These are phyloP conservation scores for Wickerhamiella cacticola DNA, from an alignment of 805 yeast species.

Conservation along the genomic window DNA sequence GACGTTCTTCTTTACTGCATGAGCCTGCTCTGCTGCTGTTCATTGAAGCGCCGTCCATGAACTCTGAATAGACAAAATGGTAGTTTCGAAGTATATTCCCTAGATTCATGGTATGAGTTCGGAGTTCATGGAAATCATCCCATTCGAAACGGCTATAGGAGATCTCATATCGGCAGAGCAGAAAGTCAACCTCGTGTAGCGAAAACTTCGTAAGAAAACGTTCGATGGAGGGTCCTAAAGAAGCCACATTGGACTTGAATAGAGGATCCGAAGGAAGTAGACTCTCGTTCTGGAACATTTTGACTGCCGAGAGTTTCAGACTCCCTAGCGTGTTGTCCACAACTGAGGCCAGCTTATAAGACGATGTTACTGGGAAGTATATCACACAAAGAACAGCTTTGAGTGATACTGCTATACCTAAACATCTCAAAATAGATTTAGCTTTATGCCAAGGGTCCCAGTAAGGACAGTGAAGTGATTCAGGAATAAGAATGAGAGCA, in stretches of 20 bases:
- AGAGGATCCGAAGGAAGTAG: neutral
- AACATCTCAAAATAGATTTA: neutral
- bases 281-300: neutral
- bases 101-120: neutral
- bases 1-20: neutral
- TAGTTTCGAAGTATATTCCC: neutral
- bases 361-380: neutral
- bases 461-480: neutral
- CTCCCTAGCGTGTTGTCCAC: neutral
- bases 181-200: neutral
- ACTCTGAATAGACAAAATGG: conserved; percentile 1
- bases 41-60: neutral
- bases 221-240: neutral
- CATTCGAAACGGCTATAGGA: neutral
- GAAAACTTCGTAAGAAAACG: neutral
- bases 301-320: neutral
- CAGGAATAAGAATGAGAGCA: conserved; percentile 1
- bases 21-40: neutral
- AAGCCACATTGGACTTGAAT: neutral
- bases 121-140: conserved; percentile 1
- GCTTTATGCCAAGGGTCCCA: conserved; percentile 6
- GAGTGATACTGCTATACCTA: neutral
- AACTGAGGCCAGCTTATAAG: neutral
- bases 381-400: neutral
- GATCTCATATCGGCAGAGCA: neutral